Percentiles rank a stretch among this genome's conserved stretches.
phyloP scores from a whole-genome alignment of 345 rosid species.

The Anastatica hierochuntica region DNA sequence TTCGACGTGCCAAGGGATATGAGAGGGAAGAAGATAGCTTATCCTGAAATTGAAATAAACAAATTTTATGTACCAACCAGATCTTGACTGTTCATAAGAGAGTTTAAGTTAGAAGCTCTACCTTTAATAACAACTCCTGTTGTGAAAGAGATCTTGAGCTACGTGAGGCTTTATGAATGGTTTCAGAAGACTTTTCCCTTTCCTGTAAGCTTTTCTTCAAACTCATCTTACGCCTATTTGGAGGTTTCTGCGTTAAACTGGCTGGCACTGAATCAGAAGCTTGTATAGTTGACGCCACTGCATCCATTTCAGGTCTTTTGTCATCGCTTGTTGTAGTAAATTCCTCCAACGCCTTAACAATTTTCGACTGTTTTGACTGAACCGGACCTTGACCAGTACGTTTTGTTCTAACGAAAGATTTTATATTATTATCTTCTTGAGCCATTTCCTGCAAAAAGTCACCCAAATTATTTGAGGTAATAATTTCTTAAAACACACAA shows the following conservation, averaged over 20 bases:
- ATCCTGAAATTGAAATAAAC: constrained; percentile 44
- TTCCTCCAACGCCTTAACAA: constrained; percentile 31
- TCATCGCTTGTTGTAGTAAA: constrained; percentile 30
- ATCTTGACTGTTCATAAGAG: constrained; percentile 32
- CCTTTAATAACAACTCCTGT: constrained; percentile 32
- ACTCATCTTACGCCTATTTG: constrained; percentile 58
- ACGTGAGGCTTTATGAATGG: constrained; percentile 29
- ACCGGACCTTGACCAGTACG: constrained; percentile 32
- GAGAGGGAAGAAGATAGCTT: constrained; percentile 55
- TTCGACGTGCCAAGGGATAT: constrained; percentile 55
- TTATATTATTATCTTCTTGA: constrained; percentile 32
- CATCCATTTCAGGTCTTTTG: constrained; percentile 32
- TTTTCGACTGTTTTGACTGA: constrained; percentile 41
- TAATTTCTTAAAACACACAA: constrained; percentile 9
- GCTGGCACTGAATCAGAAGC: constrained; percentile 35
- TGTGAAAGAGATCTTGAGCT: constrained; percentile 27
- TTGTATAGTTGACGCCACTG: constrained; percentile 27
- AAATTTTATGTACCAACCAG: constrained; percentile 6
- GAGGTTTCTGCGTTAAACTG: constrained; percentile 32
- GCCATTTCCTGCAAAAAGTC: constrained; percentile 34
- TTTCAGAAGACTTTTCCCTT: constrained; percentile 35
- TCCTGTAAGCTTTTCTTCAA: constrained; percentile 37
- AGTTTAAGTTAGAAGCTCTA: constrained; percentile 11
- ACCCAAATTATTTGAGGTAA: constrained; percentile 2
- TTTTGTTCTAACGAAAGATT: constrained; percentile 30